Conservation (phyloP, 1,284 basidiomycete genomes). For the Entoloma clypeatum region DNA sequence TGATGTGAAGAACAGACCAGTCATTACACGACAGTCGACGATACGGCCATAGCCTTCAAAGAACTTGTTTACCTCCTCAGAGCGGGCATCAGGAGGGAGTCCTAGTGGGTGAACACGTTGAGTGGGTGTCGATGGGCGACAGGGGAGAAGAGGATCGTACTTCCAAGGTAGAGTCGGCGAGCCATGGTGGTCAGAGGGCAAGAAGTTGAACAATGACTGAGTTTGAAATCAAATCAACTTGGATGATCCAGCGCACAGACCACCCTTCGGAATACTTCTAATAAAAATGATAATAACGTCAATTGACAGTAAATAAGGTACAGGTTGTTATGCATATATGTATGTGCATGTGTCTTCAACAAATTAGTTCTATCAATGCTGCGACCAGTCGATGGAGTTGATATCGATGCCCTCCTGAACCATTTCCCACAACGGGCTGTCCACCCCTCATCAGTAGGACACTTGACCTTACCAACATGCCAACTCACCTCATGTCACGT, state of each 20-base stretch:
- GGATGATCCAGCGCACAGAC: conserved; percentile 36
- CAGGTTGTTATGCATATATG: too few species aligned
- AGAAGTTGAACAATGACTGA: conserved; percentile 38
- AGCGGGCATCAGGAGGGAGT: conserved; percentile 73
- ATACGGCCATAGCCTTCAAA: conserved; percentile 86
- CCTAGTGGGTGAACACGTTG: conserved; percentile 42
- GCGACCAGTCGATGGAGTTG: conserved; percentile 90
- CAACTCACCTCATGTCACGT: conserved; percentile 54
- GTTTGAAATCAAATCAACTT: conserved; percentile 31
- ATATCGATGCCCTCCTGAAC: conserved; percentile 97
- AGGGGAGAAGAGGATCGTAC: conserved; percentile 40
- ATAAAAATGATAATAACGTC: neutral
- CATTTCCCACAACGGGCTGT: conserved; percentile 95
- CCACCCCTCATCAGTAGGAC: conserved; percentile 14
- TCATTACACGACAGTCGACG: conserved; percentile 91
- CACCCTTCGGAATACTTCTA: conserved; percentile 20
- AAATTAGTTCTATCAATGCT: conserved; percentile 40
- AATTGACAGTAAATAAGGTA: neutral
- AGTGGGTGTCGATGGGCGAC: conserved; percentile 10
- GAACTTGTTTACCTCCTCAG: conserved; percentile 79
- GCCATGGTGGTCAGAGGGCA: conserved; percentile 61
- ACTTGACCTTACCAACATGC: conserved; percentile 2
- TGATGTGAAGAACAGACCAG: conserved; percentile 49
- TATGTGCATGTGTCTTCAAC: too few species aligned
- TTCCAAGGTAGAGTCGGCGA: conserved; percentile 79